Evolutionary conservation across 2,329 filamentous ascomycete genomes (phyloP), one percentile per base, ranked within the genome.

Genomic region (Pestalotiopsis fici): DNA sequence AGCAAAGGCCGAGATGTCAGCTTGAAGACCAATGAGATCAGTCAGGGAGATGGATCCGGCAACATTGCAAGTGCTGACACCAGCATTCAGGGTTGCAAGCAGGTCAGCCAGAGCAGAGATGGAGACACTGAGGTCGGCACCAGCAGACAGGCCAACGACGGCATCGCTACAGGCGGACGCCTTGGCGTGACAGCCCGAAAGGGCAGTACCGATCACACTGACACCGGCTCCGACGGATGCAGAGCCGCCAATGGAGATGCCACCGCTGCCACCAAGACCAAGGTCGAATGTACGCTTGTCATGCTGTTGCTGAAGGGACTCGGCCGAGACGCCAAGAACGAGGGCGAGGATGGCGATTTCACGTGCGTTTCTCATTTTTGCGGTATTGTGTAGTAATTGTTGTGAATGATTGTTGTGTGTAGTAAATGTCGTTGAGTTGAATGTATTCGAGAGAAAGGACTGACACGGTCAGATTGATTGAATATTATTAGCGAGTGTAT

Each of bases 1-100:
- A 18, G 31, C 21, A 39, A 65, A 59, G 21, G 39, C 43, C 3
- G 37, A n/a, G 37, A 65, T 28, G 15, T 59, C n/a, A n/a, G n/a
- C 57, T 13, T n/a, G n/a, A 27, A 68, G 66, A 35, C 39, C 28
- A 27, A 68, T 50, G 56, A 56, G 28, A 27, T 68, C 66, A 37
- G 59, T 65, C 23, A 65, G 18, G 43, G 56, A 27, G 59, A 68
- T 59, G 47, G 62, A 65, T 15, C 63, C 66, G 27, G 64, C 67
- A n/a, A 47, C 67, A 27, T 55, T 39, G 67, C 55, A 59, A 43
- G 50, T 54, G 54, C n/a, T 59, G 12, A 56, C 54, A 43, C 64
- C 57, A 13, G 25, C 67, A 9, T 59, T 54, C 21, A 68, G n/a
- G 54, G 59, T 57, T 21, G 39, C 59, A 23, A 64, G 54, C 12